Evolutionary conservation across 768 basidiomycete genomes (phyloP).

Genomic region (Cytidiella melzeri): DNA sequence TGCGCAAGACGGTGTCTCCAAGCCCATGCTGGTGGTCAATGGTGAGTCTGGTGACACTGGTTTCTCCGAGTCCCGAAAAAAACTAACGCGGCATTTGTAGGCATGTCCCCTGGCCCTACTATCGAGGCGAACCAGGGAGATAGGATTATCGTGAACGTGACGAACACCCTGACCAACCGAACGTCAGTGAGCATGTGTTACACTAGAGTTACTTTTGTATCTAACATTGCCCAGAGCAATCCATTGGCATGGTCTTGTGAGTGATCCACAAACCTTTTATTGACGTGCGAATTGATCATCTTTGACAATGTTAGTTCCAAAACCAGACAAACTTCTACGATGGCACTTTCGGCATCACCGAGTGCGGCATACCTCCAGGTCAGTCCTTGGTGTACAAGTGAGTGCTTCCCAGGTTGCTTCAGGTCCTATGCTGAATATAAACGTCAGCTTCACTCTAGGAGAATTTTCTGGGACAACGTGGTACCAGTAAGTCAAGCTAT

Average conservation of each 20-base stretch:
- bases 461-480: conserved; percentile 41
- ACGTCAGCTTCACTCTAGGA: conserved; percentile 33
- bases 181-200: conserved; percentile 29
- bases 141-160: conserved; percentile 30
- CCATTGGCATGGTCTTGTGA: conserved; percentile 30
- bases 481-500: conserved; percentile 36
- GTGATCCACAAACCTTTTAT: too few species aligned
- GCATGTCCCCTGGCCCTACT: conserved; percentile 32
- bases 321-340: conserved; percentile 45
- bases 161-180: conserved; percentile 26
- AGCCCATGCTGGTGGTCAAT: conserved; percentile 43
- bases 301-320: conserved; percentile 26
- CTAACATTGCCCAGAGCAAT: conserved; percentile 26
- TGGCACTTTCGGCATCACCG: conserved; percentile 39
- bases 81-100: too few species aligned
- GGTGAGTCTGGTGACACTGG: conserved; percentile 22
- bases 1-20: conserved; percentile 36
- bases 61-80: too few species aligned
- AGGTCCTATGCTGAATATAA: not conserved
- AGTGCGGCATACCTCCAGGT: conserved; percentile 50
- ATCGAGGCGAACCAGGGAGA: conserved; percentile 34
- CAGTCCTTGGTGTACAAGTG: conserved; percentile 35
- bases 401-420: not conserved
- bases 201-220: too few species aligned
- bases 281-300: not conserved